Percentiles rank a stretch among this genome's conserved stretches.
These are phyloP conservation scores for Herpetospermum pedunculosum DNA, from an alignment of 306 rosid genomes.

Conservation along the genomic window DNA sequence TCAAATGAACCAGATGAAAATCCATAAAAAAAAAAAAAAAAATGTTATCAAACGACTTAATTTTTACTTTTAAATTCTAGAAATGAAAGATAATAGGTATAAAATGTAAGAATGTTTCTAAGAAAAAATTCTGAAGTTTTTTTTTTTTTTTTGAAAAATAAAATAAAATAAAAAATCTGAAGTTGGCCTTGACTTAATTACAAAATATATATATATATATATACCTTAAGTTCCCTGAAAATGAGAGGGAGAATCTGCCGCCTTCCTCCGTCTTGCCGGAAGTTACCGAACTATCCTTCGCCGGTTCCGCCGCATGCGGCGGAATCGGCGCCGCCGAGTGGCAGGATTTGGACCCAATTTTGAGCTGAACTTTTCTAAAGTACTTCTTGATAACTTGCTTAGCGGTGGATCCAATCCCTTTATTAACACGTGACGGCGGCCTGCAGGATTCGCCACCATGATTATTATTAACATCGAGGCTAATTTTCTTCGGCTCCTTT, in stretches of 20 bases:
- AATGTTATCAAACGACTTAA: too few relatives aligned
- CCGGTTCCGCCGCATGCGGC: constrained; percentile 20
- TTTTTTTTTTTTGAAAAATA: too few relatives aligned
- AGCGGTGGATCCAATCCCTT: constrained; percentile 48
- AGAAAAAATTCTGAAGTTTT: too few relatives aligned
- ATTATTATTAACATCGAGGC: not conserved
- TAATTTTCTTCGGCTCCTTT: constrained; percentile 24
- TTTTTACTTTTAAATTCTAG: too few relatives aligned
- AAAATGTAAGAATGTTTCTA: too few relatives aligned
- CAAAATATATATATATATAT: too few relatives aligned
- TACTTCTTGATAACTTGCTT: constrained; percentile 71
- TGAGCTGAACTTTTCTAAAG: constrained; percentile 69
- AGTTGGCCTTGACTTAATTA: too few relatives aligned
- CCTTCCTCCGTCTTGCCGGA: constrained; percentile 10
- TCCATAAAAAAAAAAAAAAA: too few relatives aligned
- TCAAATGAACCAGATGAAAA: too few relatives aligned
- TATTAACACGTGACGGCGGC: constrained; percentile 27
- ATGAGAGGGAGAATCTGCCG: constrained; percentile 51
- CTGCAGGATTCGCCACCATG: constrained; percentile 4
- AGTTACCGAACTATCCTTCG: not conserved
- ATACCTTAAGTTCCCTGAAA: constrained; percentile 64
- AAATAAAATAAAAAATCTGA: too few relatives aligned
- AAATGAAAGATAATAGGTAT: too few relatives aligned
- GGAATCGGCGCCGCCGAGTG: constrained; percentile 4
- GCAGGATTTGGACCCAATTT: constrained; percentile 25